Evolutionary conservation across 768 basidiomycete species (phyloP), one percentile per base, ranked within the genome.

Genomic region (Russula earlei): DNA sequence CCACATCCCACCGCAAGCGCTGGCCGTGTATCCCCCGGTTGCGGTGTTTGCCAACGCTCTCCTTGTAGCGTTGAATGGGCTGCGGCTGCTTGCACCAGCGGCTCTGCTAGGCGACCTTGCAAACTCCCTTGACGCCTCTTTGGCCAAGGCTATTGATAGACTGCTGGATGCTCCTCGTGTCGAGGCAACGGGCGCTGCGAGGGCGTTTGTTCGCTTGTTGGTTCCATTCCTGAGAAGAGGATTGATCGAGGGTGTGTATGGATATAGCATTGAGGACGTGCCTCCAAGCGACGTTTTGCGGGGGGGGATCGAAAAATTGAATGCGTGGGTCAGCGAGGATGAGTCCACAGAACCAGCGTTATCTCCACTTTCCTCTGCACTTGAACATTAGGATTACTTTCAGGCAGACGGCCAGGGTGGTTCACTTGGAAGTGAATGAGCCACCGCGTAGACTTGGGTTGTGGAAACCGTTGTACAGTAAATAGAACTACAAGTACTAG

Each of bases 61-160:
- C 22, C 73, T 93, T 4, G 75, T 79, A 5, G 75, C 84, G 1
- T 71, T 97, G 42, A 97, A 97, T 67, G 77, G 82, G 2, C 72
- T 97, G 20, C 84, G 94, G 3, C 74, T 91, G 11, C 79, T 95
- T 12, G 87, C 87, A 3, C 91, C 91, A 2, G 70, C 79, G 12
- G 74, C 73, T 11, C 74, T 86, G n/a, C 64, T 82, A 44, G 62
- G 65, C 0, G 73, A 76, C n/a, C 70, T 90, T 10, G 64, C 73
- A 1, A 62, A 62, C 0, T 69, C 73, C n/a, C 70, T 89, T 22
- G 83, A 85, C 47, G 67, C 64, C 3, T 71, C 76, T 7, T 71
- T 91, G 17, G 74, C 70, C 1, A 68, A 67, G 33, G 70, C 73
- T 4, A 80, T 79, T 5, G 64, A 70, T 10, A 69, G 70, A 8